Evolutionary conservation across 2,329 filamentous ascomycete genomes (phyloP).

Genomic region (Ascochyta clinopodiicola): DNA sequence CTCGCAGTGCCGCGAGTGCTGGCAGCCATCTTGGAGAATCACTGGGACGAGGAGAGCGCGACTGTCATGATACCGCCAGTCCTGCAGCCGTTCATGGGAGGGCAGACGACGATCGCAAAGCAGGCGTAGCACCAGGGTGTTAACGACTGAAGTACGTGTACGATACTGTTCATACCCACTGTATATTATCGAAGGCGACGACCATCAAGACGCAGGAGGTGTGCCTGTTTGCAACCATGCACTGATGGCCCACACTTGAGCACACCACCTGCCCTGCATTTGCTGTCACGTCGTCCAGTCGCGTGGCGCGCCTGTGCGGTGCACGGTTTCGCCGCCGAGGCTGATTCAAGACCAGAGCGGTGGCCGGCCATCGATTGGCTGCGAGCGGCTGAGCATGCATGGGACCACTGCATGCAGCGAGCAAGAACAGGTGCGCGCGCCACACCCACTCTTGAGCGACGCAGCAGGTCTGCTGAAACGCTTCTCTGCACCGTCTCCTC

Average conservation of each 20-base stretch:
- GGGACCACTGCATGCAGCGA: slow-evolving; percentile 29
- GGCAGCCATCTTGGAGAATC: slow-evolving; percentile 87
- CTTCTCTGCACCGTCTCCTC: slow-evolving; percentile 15
- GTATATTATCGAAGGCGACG: slow-evolving; percentile 2
- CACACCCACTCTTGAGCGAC: slow-evolving; percentile 36
- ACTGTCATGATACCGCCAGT: slow-evolving; percentile 79
- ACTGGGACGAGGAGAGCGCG: slow-evolving; percentile 75
- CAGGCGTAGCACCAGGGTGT: slow-evolving; percentile 23
- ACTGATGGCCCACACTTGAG: neutral
- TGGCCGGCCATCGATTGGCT: slow-evolving; percentile 42
- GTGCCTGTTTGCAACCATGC: neutral
- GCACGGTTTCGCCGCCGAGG: slow-evolving; percentile 32
- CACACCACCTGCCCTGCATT: slow-evolving; percentile 21
- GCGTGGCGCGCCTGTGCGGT: slow-evolving; percentile 22
- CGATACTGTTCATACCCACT: neutral
- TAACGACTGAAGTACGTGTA: neutral
- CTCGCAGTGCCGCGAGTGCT: slow-evolving; percentile 88
- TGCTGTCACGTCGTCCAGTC: slow-evolving; percentile 25
- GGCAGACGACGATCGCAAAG: slow-evolving; percentile 42
- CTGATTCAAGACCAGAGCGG: slow-evolving; percentile 29
- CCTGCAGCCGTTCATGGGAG: slow-evolving; percentile 82
- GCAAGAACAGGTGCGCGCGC: slow-evolving; percentile 36
- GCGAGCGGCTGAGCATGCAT: neutral
- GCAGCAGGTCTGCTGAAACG: slow-evolving; percentile 39
- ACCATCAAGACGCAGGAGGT: neutral